Conservation (phyloP, 75 land plant genomes). For the Isoetes taiwanensis region DNA sequence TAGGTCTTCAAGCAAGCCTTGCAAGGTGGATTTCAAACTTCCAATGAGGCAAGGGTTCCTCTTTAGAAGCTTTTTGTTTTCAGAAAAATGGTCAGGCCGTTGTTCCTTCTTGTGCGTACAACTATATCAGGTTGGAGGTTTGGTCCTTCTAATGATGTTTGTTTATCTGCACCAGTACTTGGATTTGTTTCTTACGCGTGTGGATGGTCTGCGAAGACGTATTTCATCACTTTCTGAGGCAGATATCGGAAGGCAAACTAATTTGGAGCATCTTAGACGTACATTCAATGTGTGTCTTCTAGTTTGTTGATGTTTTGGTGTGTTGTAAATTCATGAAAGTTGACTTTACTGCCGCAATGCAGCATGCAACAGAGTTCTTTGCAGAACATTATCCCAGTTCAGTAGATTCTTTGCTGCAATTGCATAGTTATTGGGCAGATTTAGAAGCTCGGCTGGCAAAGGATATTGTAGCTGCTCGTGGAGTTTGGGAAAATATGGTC, state of each 20-base stretch:
- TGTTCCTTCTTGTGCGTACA: background rate
- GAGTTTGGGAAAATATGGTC: slow-evolving; percentile 82
- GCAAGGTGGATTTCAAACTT: slow-evolving; percentile 51
- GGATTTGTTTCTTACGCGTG: slow-evolving; percentile 67
- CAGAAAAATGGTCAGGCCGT: background rate
- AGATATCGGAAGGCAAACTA: slow-evolving; percentile 12
- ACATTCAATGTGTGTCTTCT: slow-evolving; percentile 87
- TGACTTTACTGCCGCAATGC: slow-evolving; percentile 9
- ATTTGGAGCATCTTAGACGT: slow-evolving; percentile 36
- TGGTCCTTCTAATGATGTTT: background rate
- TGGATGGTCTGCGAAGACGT: slow-evolving; percentile 74
- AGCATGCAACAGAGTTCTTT: slow-evolving; percentile 73
- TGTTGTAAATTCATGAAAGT: background rate
- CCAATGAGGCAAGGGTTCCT: slow-evolving; percentile 41
- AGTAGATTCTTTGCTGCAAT: slow-evolving; percentile 37
- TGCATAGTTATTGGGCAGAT: slow-evolving; percentile 78
- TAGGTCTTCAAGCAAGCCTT: slow-evolving; percentile 87
- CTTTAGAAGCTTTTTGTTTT: background rate
- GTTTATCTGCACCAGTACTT: slow-evolving; percentile 43
- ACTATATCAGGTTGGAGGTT: background rate
- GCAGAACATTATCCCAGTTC: slow-evolving; percentile 37
- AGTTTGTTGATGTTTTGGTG: too few relatives aligned
- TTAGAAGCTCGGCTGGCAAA: slow-evolving; percentile 52
- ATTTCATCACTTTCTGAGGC: slow-evolving; percentile 11
- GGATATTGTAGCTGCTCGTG: slow-evolving; percentile 70